Evolutionary conservation across 2,329 filamentous ascomycete species (phyloP), one percentile per base, ranked within the genome.

Genomic region (Fusarium temperatum): DNA sequence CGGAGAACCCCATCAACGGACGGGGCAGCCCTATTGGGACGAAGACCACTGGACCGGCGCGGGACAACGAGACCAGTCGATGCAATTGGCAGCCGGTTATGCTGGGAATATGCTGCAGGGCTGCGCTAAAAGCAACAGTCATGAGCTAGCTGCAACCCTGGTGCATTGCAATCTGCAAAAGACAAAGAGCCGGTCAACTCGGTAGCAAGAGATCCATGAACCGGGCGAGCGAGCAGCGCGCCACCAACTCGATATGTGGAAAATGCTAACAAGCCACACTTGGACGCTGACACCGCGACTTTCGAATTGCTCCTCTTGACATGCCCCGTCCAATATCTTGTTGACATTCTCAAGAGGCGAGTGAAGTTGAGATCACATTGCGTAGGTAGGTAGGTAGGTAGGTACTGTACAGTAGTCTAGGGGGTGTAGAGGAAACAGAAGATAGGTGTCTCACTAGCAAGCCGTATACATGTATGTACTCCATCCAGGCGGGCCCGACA

Each of bases 11-110:
- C 65, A 71, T 74, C 65, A 51, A 61, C 73, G 73, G 75, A 68
- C 67, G 59, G 75, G 66, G 65, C 65, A 76, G 75, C 65, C 65
- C 71, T 75, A 76, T 76, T 76, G 61, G 72, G 57, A 74, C 71
- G 60, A 72, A 55, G 58, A 73, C 58, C 30, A 61, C 66, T 42
- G 66, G 66, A 61, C 67, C 66, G 53, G 57, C 22, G 69, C 63
- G 51, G 72, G 61, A 74, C 38, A 44, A 58, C 53, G 47, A 74
- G 47, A 65, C 71, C 68, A 63, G 68, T 62, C 63, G 54, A 73
- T 74, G 44, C 72, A 66, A 73, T 64, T 66, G 57, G 50, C 48
- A 68, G 68, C 58, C 63, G 48, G 28, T 64, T 64, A 60, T 44
- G 53, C 65, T 63, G 42, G 41, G 56, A 66, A 60, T 63, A 66